These are phyloP conservation scores for Myriosclerotinia scirpicola DNA, from an alignment of 2,329 filamentous ascomycete genomes.

Conservation along the genomic window DNA sequence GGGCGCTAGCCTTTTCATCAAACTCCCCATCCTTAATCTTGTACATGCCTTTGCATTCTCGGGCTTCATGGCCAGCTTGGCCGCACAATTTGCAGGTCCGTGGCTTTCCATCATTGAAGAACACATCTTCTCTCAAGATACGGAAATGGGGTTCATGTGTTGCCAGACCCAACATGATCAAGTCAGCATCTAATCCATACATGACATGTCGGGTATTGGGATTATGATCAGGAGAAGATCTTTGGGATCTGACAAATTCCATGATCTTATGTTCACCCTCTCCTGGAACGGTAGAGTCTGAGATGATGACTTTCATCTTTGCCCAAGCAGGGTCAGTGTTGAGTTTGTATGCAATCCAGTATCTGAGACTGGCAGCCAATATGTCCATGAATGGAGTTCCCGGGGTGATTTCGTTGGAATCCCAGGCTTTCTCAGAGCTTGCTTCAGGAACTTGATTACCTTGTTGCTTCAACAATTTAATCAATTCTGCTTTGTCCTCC, in stretches of 20 bases:
- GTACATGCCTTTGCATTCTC: slow-evolving; percentile 75
- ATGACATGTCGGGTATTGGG: slow-evolving; percentile 98
- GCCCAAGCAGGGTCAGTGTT: slow-evolving; percentile 97
- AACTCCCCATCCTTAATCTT: slow-evolving; percentile 78
- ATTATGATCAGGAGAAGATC: slow-evolving; percentile 85
- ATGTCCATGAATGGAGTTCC: slow-evolving; percentile 99
- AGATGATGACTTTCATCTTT: slow-evolving; percentile 96
- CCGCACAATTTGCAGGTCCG: slow-evolving; percentile 86
- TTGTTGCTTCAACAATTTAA: slow-evolving; percentile 80
- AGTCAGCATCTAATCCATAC: slow-evolving; percentile 93
- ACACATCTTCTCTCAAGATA: slow-evolving; percentile 94
- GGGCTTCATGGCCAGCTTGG: slow-evolving; percentile 86
- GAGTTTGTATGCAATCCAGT: slow-evolving; percentile 97
- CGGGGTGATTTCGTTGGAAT: slow-evolving; percentile 83
- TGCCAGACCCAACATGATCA: slow-evolving; percentile 96
- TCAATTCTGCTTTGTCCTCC: slow-evolving; percentile 82
- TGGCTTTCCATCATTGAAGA: slow-evolving; percentile 81
- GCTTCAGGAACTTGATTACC: slow-evolving; percentile 63
- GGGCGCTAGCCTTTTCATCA: slow-evolving; percentile 74
- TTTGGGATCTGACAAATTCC: slow-evolving; percentile 94
- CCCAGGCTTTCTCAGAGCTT: slow-evolving; percentile 84
- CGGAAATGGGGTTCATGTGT: slow-evolving; percentile 98
- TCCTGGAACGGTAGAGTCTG: slow-evolving; percentile 94
- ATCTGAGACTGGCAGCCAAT: slow-evolving; percentile 82
- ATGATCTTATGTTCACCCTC: slow-evolving; percentile 99